Base-by-base conservation (phyloP, 1,139 yeast species). In the Martiniozyma asiatica region DNA sequence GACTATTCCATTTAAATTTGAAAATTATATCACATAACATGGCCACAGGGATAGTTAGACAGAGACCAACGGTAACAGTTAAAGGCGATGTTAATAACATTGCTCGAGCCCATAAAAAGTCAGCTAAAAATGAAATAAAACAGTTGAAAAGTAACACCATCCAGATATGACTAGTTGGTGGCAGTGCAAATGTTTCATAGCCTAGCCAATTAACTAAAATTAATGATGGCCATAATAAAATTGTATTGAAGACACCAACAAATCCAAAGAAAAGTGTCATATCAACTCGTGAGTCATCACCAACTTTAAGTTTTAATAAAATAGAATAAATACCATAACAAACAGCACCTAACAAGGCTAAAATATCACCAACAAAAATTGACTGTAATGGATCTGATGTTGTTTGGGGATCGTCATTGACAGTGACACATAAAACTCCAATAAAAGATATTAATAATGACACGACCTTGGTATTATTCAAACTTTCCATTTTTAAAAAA, bases 101-200 rank as follows among this genome's bases (percentile, higher is more conserved):
- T 1, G 97, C 94, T 42, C 84, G 71, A 25, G 94, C 94, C 98
- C 98, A 89, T 48, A 93, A 75, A 43, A 78, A 84, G 50, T 89
- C 98, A 26, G 94, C 79, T 12, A 85, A 57, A 43, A 89, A 75
- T 0, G 96, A 84, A 24, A 84, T 73, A 17, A 69, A 47, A 32
- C 89, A 81, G 52, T 89, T 89, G 28, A 70, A 42, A 1, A 68
- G 33, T 8, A 89, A 58, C 5, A 85, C 58, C 2, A 57, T 39
- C 51, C 76, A 59, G 3, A 80, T 72, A 27, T 61, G 59, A 0
- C 54, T 37, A 1, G 69, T 56, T 1, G 65, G 60, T 1, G 97
- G 98, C 26, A 77, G 45, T 43, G 70, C 84, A 43, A 89, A 77
- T 6, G 50, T 55, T 53, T 89, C 98, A 32, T 73, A 51, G 1